Conservation (phyloP, 257 asterid genomes). For the Lithospermum erythrorhizon region DNA sequence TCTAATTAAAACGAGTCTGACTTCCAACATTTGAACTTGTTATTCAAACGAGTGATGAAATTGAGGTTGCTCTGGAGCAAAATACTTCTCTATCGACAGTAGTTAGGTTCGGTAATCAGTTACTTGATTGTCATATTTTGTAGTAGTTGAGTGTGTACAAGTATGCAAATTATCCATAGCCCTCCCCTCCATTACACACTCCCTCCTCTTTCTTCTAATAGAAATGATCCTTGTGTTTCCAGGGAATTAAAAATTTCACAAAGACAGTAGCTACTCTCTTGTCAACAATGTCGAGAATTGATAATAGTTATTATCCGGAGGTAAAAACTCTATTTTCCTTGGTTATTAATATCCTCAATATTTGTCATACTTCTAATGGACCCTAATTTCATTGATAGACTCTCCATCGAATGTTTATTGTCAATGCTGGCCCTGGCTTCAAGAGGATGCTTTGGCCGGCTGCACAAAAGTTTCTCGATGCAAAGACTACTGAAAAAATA, state of each 20-base stretch:
- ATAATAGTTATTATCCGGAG: constrained; percentile 81
- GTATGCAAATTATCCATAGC: no score
- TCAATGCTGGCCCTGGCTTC: constrained; percentile 91
- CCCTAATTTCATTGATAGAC: constrained; percentile 39
- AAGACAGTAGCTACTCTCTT: constrained; percentile 60
- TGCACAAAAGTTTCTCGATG: constrained; percentile 76
- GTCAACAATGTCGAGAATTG: constrained; percentile 75
- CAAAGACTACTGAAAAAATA: constrained; percentile 69
- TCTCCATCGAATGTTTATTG: constrained; percentile 73
- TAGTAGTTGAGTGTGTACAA: no score
- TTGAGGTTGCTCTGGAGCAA: no score
- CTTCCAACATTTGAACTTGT: no score
- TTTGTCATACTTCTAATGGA: not conserved
- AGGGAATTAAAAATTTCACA: constrained; percentile 83
- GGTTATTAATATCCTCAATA: not conserved
- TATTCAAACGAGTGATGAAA: no score
- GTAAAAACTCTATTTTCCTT: constrained; percentile 22
- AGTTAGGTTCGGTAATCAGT: no score
- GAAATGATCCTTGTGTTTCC: constrained; percentile 18
- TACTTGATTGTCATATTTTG: no score
- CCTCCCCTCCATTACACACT: no score
- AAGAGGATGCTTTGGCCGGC: constrained; percentile 95
- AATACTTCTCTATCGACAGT: no score
- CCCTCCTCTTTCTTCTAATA: no score
- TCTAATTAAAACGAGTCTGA: no score